phyloP scores from a whole-genome alignment of 2,329 filamentous ascomycete species.

The Verticillium zaregamsianum region DNA sequence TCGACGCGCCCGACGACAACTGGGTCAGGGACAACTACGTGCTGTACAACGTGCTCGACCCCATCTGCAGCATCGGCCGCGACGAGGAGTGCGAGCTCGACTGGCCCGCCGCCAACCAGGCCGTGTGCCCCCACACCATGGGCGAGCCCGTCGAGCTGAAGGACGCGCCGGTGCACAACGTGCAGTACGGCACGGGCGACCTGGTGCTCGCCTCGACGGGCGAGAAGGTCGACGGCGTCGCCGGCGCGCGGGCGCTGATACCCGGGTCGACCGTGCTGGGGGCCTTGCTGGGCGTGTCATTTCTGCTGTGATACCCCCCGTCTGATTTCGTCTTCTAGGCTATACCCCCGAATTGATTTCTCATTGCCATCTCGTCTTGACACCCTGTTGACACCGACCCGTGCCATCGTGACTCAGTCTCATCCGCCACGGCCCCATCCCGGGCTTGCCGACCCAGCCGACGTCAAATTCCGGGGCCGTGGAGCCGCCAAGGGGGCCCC shows the following conservation, averaged over 20 bases:
- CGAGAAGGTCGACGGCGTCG: background rate
- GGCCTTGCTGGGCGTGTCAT: background rate
- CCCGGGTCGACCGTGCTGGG: background rate
- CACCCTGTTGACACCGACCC: background rate
- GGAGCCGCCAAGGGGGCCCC: background rate
- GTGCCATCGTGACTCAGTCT: background rate
- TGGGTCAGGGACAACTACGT: conserved; percentile 46
- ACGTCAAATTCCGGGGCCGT: background rate
- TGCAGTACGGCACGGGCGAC: conserved; percentile 40
- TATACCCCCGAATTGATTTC: background rate
- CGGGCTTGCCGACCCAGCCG: background rate
- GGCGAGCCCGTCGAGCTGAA: conserved; percentile 31
- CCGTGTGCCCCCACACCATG: conserved; percentile 36
- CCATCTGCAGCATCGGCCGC: conserved; percentile 39
- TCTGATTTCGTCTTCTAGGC: background rate
- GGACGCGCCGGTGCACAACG: conserved; percentile 38
- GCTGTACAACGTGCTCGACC: conserved; percentile 48
- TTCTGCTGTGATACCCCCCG: background rate
- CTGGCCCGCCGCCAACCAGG: conserved; percentile 38
- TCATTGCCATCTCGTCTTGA: background rate
- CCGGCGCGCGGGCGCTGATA: background rate
- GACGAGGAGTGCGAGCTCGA: conserved; percentile 43
- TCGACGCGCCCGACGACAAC: conserved; percentile 26
- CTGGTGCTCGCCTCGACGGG: conserved; percentile 28
- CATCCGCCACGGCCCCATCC: background rate